A percentile compares a stretch with the other conserved stretches of the same genome.
Evolutionary conservation across 106 monocot genomes (phyloP).

Genomic region (Hemerocallis citrina): DNA sequence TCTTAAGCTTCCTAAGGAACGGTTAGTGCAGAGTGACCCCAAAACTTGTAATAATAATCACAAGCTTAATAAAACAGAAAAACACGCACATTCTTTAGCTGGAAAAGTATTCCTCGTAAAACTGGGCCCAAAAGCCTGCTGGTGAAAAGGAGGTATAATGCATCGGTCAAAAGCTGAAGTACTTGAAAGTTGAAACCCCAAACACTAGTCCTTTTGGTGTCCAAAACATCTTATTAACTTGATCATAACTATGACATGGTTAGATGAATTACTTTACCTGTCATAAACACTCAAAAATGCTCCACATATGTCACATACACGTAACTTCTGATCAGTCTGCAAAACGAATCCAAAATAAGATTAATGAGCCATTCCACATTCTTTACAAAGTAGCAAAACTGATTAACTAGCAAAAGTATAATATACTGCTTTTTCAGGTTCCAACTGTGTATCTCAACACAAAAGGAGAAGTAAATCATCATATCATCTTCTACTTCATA

Average conservation of each 20-base stretch:
- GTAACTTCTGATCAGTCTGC: constrained; percentile 96
- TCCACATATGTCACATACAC: constrained; percentile 93
- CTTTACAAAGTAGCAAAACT: too few relatives aligned
- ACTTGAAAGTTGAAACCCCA: constrained; percentile 32
- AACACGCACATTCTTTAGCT: constrained; percentile 97
- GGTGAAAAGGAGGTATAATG: constrained; percentile 73
- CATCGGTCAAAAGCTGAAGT: constrained; percentile 56
- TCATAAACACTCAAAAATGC: constrained; percentile 98
- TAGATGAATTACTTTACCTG: constrained; percentile 40
- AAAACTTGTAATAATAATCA: constrained; percentile 24
- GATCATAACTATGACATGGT: neutral
- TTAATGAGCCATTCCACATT: too few relatives aligned
- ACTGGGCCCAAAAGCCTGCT: constrained; percentile 88
- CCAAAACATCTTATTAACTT: neutral
- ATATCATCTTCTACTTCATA: too few relatives aligned
- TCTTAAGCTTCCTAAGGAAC: neutral
- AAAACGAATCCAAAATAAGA: constrained; percentile 20
- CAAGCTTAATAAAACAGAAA: constrained; percentile 34
- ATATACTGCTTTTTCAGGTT: too few relatives aligned
- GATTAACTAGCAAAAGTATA: too few relatives aligned
- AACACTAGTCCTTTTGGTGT: constrained; percentile 10
- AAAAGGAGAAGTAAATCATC: too few relatives aligned
- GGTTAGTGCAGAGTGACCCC: constrained; percentile 4
- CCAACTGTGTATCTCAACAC: too few relatives aligned
- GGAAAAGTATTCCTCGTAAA: constrained; percentile 91